Evolutionary conservation across 257 asterid species (phyloP).

Genomic region (Solanum pimpinellifolium): DNA sequence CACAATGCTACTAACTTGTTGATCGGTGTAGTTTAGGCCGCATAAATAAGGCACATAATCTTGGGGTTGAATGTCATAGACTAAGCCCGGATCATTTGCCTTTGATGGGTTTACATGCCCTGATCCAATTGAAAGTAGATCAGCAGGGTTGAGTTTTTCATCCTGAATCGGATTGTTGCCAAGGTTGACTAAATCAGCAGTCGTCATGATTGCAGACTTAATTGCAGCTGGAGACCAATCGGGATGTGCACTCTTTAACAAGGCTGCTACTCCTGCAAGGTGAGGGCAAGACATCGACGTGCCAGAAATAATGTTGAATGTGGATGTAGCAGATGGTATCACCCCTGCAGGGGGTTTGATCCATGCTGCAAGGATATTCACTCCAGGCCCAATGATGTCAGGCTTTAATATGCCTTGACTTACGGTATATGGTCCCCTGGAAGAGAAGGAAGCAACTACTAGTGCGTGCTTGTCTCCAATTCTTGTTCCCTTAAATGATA

Average conservation of each 20-base stretch:
- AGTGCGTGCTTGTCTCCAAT: background rate
- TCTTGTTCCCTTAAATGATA: background rate
- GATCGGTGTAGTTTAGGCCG: background rate
- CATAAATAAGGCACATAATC: background rate
- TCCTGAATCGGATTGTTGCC: background rate
- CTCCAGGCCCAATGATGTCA: background rate
- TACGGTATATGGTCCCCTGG: background rate
- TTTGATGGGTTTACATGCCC: background rate
- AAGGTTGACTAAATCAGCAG: background rate
- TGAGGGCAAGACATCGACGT: background rate
- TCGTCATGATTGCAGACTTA: background rate
- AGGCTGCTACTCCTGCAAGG: background rate
- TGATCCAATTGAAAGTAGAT: background rate
- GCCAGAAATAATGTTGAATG: background rate
- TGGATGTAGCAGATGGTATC: background rate
- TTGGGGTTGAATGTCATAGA: background rate
- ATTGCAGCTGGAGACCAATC: background rate
- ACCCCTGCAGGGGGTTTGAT: background rate
- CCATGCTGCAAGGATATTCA: background rate
- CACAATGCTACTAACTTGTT: background rate
- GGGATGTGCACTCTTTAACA: background rate
- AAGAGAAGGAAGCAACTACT: background rate
- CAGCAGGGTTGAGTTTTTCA: background rate
- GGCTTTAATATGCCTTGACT: background rate
- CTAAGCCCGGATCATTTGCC: background rate